Evolutionary conservation across 73 alveolate genomes (phyloP).

Genomic region (Uronychia binucleata): DNA sequence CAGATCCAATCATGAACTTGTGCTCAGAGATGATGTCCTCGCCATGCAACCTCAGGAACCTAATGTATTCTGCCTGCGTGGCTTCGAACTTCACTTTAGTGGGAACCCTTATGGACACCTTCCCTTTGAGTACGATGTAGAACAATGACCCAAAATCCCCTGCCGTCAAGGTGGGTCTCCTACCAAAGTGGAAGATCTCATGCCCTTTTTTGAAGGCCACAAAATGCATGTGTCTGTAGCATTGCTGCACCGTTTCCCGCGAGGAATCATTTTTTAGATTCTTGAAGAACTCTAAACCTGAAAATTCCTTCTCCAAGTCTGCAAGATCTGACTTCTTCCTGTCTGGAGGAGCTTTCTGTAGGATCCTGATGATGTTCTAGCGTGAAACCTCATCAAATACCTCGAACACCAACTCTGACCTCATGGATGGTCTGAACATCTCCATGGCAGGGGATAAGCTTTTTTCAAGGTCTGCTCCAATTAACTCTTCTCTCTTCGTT

Average conservation of each 20-base stretch:
- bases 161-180: neutral
- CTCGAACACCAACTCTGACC: too few relatives aligned
- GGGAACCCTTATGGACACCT: neutral
- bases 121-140: conserved; percentile 5
- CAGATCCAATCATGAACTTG: neutral
- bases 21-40: neutral
- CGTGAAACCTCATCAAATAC: too few relatives aligned
- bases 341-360: neutral
- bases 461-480: too few relatives aligned
- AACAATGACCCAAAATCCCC: conserved; percentile 3
- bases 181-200: neutral
- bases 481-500: too few relatives aligned
- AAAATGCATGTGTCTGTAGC: neutral
- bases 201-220: neutral
- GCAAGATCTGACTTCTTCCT: neutral
- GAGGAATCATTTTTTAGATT: neutral
- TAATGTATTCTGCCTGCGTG: neutral
- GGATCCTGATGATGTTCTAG: neutral
- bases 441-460: too few relatives aligned
- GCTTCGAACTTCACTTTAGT: neutral
- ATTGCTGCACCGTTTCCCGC: neutral
- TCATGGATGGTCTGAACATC: too few relatives aligned
- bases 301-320: neutral
- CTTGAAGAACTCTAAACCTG: neutral
- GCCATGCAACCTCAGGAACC: neutral